These are phyloP conservation scores for Fusarium miscanthi DNA, from an alignment of 2,329 filamentous ascomycete genomes.

Conservation along the genomic window DNA sequence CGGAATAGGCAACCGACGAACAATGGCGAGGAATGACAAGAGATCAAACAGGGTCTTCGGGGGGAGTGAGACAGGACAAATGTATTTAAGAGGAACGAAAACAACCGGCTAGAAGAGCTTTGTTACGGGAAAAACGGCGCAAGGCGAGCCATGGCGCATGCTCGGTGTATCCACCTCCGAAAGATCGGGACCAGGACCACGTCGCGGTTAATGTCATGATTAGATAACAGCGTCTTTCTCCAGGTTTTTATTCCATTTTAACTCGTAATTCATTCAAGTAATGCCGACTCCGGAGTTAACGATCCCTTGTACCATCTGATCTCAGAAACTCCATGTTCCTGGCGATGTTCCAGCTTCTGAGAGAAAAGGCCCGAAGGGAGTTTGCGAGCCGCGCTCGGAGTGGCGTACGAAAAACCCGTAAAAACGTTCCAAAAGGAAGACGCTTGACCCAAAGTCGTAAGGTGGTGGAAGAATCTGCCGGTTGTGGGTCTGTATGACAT, in stretches of 20 bases:
- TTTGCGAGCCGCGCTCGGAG: constrained; percentile 22
- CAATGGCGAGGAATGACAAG: neutral
- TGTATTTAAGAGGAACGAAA: constrained; percentile 15
- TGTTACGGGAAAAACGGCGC: constrained; percentile 27
- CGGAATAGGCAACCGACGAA: neutral
- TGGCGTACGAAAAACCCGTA: constrained; percentile 17
- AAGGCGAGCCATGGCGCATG: constrained; percentile 8
- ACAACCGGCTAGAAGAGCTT: constrained; percentile 32
- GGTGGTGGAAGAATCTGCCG: constrained; percentile 31
- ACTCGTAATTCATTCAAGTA: constrained; percentile 19
- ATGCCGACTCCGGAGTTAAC: constrained; percentile 8
- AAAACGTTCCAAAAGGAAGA: constrained; percentile 15
- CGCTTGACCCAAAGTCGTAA: constrained; percentile 17
- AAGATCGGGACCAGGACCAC: constrained; percentile 13
- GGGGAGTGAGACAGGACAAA: neutral
- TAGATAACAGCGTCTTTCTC: constrained; percentile 18
- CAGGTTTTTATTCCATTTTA: constrained; percentile 29
- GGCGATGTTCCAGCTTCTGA: neutral
- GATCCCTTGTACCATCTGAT: neutral
- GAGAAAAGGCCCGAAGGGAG: constrained; percentile 29
- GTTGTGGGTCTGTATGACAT: constrained; percentile 12
- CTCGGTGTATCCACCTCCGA: constrained; percentile 34
- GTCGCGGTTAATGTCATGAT: neutral
- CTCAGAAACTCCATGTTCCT: neutral
- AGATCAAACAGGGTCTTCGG: neutral